Evolutionary conservation across 2,329 filamentous ascomycete genomes (phyloP).

Genomic region (Curvularia sp.): DNA sequence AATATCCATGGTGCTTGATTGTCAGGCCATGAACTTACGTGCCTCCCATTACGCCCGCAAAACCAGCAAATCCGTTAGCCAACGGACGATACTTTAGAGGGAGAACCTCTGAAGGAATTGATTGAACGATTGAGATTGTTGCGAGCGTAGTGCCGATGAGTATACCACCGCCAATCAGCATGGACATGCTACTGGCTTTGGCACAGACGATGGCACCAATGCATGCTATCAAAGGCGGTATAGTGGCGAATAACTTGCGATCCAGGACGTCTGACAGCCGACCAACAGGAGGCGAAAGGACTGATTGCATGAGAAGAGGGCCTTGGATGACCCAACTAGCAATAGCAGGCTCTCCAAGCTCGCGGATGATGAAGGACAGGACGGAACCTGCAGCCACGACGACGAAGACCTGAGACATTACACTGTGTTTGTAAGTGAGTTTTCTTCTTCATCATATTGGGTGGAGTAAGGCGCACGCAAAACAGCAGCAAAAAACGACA

Average conservation of each 20-base stretch:
- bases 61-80: slow-evolving; percentile 61
- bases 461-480: slow-evolving; percentile 40
- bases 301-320: slow-evolving; percentile 64
- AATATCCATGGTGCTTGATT: neutral
- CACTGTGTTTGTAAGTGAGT: slow-evolving; percentile 29
- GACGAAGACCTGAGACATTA: slow-evolving; percentile 64
- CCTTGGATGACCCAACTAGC: slow-evolving; percentile 66
- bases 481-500: slow-evolving; percentile 59
- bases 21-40: slow-evolving; percentile 51
- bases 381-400: slow-evolving; percentile 63
- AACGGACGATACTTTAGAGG: slow-evolving; percentile 64
- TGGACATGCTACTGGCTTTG: slow-evolving; percentile 62
- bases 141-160: slow-evolving; percentile 63
- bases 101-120: slow-evolving; percentile 64
- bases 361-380: slow-evolving; percentile 63
- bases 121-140: slow-evolving; percentile 63
- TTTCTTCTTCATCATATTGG: slow-evolving; percentile 18
- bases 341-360: slow-evolving; percentile 59
- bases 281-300: slow-evolving; percentile 63
- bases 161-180: slow-evolving; percentile 64
- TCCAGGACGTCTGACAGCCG: slow-evolving; percentile 65
- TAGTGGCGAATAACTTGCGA: slow-evolving; percentile 60
- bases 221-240: slow-evolving; percentile 62
- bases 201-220: slow-evolving; percentile 62
- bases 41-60: slow-evolving; percentile 61